Evolutionary conservation across 2,329 filamentous ascomycete species (phyloP), one percentile per base, ranked within the genome.

Genomic region (Fusarium fracticaudum): DNA sequence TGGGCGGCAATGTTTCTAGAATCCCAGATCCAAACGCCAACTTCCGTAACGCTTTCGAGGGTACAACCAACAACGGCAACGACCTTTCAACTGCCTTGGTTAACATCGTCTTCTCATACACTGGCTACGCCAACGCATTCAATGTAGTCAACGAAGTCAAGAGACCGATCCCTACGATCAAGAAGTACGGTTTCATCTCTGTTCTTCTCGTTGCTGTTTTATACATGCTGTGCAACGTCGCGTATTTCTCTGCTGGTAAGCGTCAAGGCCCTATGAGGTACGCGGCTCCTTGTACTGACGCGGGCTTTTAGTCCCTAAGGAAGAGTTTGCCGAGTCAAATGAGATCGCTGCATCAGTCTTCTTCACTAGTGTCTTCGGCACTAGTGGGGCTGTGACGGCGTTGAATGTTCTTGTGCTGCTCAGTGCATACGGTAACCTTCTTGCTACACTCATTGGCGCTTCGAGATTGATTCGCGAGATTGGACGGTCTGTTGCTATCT

Each of bases 61-160:
- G 83, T 4, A 82, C 81, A 1, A 80, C 82, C 0, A 65, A 50
- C 33, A 83, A 81, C 55, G 83, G 81, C 22, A 83, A 84, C 57
- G 81, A 82, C 29, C 71, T 84, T 1, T 78, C 83, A 0, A 77
- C 86, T 61, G 89, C 90, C 0, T 76, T 92, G 29, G 86, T 89
- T 51, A 90, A 87, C 60, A 88, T 91, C 60, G 85, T 88, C 37
- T 91, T 90, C 70, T 87, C 88, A 2, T 91, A 90, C 69, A 79
- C 82, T 0, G 90, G 90, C 5, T 91, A 87, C 63, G 81, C 84
- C 13, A 91, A 91, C 70, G 87, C 89, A 0, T 91, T 91, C 80
- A 90, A 90, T 63, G 84, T 91, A 8, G 87, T 89, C 61, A 90
- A 90, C 59, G 90, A 91, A 79, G 86, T 91, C 73, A 87, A 89